These are phyloP conservation scores for Malus sieversii DNA, from an alignment of 306 rosid species.

Conservation along the genomic window DNA sequence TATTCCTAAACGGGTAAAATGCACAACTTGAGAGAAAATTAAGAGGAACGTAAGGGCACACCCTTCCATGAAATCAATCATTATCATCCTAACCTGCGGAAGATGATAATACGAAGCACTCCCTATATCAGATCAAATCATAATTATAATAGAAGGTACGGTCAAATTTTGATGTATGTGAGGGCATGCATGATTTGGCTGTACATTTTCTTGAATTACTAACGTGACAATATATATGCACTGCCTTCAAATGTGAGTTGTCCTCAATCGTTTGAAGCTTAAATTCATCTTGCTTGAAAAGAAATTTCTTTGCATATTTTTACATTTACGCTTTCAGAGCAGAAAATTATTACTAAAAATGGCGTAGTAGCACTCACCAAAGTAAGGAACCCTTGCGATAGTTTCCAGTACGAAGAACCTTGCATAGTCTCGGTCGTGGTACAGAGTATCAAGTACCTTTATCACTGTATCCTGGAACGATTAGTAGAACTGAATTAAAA, in stretches of 20 bases:
- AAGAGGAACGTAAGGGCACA: not conserved
- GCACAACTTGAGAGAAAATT: not conserved
- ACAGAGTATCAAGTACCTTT: slow-evolving; percentile 69
- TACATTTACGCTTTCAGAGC: too few species aligned
- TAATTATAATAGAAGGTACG: not conserved
- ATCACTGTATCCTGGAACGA: slow-evolving; percentile 83
- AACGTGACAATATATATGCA: not conserved
- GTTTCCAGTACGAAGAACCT: slow-evolving; percentile 95
- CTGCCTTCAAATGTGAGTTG: not conserved
- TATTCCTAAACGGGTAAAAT: not conserved
- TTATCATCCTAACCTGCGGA: not conserved
- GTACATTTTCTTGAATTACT: not conserved
- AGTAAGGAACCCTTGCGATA: slow-evolving; percentile 96
- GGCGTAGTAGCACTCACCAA: slow-evolving; percentile 47
- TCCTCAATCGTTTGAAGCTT: not conserved
- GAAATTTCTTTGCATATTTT: not conserved
- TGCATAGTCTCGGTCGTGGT: slow-evolving; percentile 72
- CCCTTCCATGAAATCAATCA: not conserved
- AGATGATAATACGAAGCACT: not conserved
- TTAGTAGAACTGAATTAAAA: slow-evolving; percentile 3
- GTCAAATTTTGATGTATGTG: not conserved
- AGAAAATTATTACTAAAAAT: not conserved
- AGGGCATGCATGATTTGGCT: not conserved
- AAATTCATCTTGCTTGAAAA: not conserved
- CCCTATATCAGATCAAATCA: not conserved